These are phyloP conservation scores for Miscanthus lutarioriparius DNA, from an alignment of 176 grass and related monocot species.

Conservation along the genomic window DNA sequence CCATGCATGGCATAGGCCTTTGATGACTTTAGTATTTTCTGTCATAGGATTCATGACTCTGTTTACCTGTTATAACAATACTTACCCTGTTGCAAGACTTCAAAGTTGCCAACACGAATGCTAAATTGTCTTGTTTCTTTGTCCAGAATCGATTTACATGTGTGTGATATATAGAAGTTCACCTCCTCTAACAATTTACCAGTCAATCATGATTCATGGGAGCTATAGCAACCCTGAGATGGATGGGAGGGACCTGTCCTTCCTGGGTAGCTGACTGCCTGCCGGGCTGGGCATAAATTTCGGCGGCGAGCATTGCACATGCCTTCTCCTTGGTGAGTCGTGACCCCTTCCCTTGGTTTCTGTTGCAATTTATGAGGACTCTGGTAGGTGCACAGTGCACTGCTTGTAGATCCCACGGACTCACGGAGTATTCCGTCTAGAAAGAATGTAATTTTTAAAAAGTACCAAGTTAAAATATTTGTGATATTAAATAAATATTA, in stretches of 20 bases:
- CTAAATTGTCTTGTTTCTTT: neutral
- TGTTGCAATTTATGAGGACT: conserved; percentile 19
- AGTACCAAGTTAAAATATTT: no score
- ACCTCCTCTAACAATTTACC: no score
- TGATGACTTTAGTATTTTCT: conserved; percentile 18
- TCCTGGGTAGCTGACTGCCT: no score
- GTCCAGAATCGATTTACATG: neutral
- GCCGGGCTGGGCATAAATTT: neutral
- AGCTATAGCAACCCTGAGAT: neutral
- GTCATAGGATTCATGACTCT: neutral
- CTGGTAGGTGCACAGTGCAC: neutral
- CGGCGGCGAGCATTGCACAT: conserved; percentile 2
- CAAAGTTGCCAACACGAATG: neutral
- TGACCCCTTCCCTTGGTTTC: neutral
- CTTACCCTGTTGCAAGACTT: neutral
- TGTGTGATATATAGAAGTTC: neutral
- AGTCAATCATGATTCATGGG: no score
- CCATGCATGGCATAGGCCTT: neutral
- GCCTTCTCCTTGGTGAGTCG: neutral
- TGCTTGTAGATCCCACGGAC: no score
- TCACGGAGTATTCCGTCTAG: no score
- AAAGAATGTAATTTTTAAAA: no score
- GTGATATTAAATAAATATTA: no score
- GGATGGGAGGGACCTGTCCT: neutral
- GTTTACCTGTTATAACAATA: neutral